A percentile compares a stretch with the other conserved stretches of the same genome.
phyloP scores from a whole-genome alignment of 2,329 filamentous ascomycete genomes.

The Diaporthe sp. region DNA sequence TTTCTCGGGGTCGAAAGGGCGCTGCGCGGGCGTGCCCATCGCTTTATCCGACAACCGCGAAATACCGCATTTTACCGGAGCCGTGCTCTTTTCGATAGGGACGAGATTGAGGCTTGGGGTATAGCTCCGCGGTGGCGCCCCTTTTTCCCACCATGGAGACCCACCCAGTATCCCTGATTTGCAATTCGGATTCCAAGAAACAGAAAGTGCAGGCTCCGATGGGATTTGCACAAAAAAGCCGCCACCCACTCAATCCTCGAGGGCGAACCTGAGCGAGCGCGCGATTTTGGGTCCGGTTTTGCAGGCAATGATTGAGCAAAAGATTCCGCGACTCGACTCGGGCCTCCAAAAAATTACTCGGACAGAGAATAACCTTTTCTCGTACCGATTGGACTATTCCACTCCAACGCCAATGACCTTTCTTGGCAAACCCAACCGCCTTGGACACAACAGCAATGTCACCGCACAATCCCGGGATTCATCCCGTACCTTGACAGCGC shows the following conservation, averaged over 20 bases:
- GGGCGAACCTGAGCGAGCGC: conserved; percentile 2
- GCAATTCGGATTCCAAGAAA: conserved; percentile 13
- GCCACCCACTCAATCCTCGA: not conserved
- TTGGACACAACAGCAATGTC: not conserved
- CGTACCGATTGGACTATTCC: conserved; percentile 4
- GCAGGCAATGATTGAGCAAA: not conserved
- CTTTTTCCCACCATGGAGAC: conserved; percentile 27
- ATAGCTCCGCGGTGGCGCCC: conserved; percentile 5
- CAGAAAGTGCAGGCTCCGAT: conserved; percentile 14
- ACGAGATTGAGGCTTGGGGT: conserved; percentile 14
- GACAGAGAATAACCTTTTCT: conserved; percentile 12
- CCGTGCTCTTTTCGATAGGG: not conserved
- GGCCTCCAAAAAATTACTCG: conserved; percentile 17
- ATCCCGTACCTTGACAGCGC: not conserved
- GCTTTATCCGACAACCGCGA: not conserved
- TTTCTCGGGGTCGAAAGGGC: not conserved
- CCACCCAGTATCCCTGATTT: conserved; percentile 25
- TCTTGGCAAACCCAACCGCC: conserved; percentile 1
- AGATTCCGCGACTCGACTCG: conserved; percentile 10
- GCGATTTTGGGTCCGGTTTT: not conserved
- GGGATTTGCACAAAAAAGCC: not conserved
- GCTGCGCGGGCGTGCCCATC: not conserved
- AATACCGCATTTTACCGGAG: conserved; percentile 3
- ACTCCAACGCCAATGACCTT: not conserved
- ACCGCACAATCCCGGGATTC: not conserved